These are phyloP conservation scores for Tulasnella sp. DNA, from an alignment of 768 basidiomycete species.

Conservation along the genomic window DNA sequence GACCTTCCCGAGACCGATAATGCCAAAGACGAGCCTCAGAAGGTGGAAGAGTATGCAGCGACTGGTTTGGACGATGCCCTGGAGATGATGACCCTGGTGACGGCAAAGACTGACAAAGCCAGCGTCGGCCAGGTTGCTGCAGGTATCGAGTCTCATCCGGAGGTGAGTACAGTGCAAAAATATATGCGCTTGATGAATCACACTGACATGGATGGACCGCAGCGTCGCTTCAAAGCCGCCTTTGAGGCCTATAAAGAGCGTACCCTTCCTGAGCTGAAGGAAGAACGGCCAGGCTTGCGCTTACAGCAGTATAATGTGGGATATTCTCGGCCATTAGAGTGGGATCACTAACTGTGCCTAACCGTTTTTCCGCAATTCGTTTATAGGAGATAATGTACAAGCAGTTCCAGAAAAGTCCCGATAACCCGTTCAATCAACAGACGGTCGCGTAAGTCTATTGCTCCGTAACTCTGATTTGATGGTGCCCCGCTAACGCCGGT, in stretches of 20 bases:
- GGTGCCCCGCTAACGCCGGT: not conserved
- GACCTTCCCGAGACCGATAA: conserved; percentile 37
- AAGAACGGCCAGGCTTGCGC: conserved; percentile 89
- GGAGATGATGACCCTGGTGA: conserved; percentile 86
- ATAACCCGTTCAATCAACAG: conserved; percentile 75
- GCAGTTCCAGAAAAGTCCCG: conserved; percentile 94
- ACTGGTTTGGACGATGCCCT: conserved; percentile 90
- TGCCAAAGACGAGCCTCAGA: conserved; percentile 44
- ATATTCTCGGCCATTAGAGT: conserved; percentile 12
- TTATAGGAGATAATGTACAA: conserved; percentile 82
- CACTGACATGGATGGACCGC: conserved; percentile 28
- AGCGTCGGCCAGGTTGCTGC: conserved; percentile 87
- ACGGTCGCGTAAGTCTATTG: conserved; percentile 16
- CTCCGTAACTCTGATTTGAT: not conserved
- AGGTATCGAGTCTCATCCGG: conserved; percentile 85
- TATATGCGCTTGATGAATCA: conserved; percentile 28
- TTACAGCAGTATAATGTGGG: conserved; percentile 84
- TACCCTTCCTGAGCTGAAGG: conserved; percentile 75
- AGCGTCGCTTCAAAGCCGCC: conserved; percentile 53
- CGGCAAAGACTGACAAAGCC: conserved; percentile 90
- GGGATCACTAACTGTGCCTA: not conserved
- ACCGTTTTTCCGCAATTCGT: conserved; percentile 30
- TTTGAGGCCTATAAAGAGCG: conserved; percentile 88
- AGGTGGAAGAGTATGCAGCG: conserved; percentile 63
- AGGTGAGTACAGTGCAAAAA: conserved; percentile 56